Percentiles rank a stretch among this genome's conserved stretches.
phyloP scores from a whole-genome alignment of 495 filamentous ascomycete genomes.

The Hypoxylon rickii region DNA sequence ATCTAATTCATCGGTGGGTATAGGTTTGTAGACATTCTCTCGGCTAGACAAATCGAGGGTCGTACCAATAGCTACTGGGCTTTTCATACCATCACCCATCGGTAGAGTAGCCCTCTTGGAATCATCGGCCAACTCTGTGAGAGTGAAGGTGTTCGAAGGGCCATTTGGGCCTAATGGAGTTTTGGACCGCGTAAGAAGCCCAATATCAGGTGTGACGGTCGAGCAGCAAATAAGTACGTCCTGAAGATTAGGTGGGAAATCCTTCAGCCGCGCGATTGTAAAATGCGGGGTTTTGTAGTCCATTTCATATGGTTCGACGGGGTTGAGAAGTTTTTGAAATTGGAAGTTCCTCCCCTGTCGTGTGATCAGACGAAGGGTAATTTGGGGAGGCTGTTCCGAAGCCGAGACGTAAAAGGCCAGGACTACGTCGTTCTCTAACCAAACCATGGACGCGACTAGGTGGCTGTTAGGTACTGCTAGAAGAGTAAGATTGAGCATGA shows the following conservation, averaged over 20 bases:
- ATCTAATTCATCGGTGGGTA: slow-evolving; percentile 73
- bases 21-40: slow-evolving; percentile 77
- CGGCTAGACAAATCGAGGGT: slow-evolving; percentile 81
- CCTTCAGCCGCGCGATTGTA: slow-evolving; percentile 71
- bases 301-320: slow-evolving; percentile 66
- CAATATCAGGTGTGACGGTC: slow-evolving; percentile 77
- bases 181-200: slow-evolving; percentile 73
- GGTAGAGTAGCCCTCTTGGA: slow-evolving; percentile 77
- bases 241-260: slow-evolving; percentile 76
- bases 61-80: slow-evolving; percentile 80
- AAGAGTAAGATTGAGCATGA: slow-evolving; percentile 18
- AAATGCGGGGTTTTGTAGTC: slow-evolving; percentile 72
- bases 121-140: slow-evolving; percentile 75
- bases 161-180: slow-evolving; percentile 64
- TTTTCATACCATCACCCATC: slow-evolving; percentile 61
- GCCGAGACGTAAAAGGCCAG: slow-evolving; percentile 72
- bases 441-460: slow-evolving; percentile 81
- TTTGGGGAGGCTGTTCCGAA: slow-evolving; percentile 59
- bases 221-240: slow-evolving; percentile 82
- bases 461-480: slow-evolving; percentile 12
- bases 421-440: slow-evolving; percentile 89
- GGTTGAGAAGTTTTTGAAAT: slow-evolving; percentile 73
- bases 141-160: slow-evolving; percentile 70
- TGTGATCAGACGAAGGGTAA: slow-evolving; percentile 76
- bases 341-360: slow-evolving; percentile 62